Evolutionary conservation across 2,329 filamentous ascomycete species (phyloP), one percentile per base, ranked within the genome.

Genomic region (Didymella lethalis): DNA sequence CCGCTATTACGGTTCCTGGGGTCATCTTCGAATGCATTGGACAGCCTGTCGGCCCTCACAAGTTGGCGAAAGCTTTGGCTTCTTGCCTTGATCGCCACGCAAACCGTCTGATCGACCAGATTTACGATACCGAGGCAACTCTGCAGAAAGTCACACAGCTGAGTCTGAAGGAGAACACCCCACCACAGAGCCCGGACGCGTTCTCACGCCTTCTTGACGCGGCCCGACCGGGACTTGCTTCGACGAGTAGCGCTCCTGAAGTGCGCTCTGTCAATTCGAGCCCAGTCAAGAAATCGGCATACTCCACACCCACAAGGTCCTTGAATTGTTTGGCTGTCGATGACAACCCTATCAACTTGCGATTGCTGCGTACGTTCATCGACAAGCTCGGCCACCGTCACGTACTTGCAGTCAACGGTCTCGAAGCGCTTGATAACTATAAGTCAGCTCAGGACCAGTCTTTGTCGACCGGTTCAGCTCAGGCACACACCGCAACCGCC

Each of bases 261-360:
- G 62, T 76, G 26, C 68, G 65, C 2, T 70, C 68, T 5, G 47
- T 66, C 3, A 59, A 53, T 4, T 47, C 49, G 2, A 66, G 55
- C 43, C 62, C 68, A 3, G 32, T 65, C 25, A 69, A 67, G 50
- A 64, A 66, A 32, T 65, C 63, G 3, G 54, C 58, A 7, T 65
- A 65, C n/a, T 38, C 46, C 10, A 62, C 65, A 25, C 59, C 63
- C 2, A 58, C 66, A 14, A 64, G 59, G 4, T 59, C 71, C 0
- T 55, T 76, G 14, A 67, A 74, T 40, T 72, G 77, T 34, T 66
- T 79, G 12, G 72, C 75, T 10, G 76, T 78, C 3, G 77, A 79
- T 38, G 77, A 79, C 62, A 79, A 79, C 32, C 70, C 74, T 0
- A 77, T 79, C 66, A 79, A 78, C 51, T 70, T 78, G 4, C 71